Evolutionary conservation across 441 rosid genomes (phyloP).

Genomic region (Mallotus repandus): DNA sequence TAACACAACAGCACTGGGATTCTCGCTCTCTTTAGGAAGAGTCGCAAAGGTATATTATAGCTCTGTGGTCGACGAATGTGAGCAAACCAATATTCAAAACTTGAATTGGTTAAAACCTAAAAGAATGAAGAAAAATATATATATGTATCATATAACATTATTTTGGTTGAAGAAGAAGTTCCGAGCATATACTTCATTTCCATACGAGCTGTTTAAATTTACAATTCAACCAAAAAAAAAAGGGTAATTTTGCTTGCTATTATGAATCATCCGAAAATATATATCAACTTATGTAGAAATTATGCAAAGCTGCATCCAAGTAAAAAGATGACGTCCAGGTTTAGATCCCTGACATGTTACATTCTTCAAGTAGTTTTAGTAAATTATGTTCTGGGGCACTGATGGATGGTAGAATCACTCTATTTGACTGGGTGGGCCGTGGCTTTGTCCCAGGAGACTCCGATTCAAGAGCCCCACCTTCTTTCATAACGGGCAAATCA

Average conservation of each 20-base stretch:
- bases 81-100: not conserved
- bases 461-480: constrained; percentile 48
- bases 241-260: not conserved
- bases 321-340: constrained; percentile 19
- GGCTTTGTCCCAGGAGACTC: constrained; percentile 38
- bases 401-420: constrained; percentile 71
- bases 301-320: not conserved
- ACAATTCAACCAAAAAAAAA: not conserved
- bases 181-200: constrained; percentile 1
- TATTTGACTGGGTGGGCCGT: constrained; percentile 41
- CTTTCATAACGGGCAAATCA: constrained; percentile 64
- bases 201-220: constrained; percentile 3
- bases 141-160: no score
- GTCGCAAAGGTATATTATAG: no score
- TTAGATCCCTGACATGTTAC: constrained; percentile 60
- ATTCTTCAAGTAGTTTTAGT: constrained; percentile 76
- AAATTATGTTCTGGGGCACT: constrained; percentile 92
- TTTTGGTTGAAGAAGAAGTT: no score
- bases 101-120: not conserved
- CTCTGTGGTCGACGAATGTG: no score
- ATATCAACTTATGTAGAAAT: constrained; percentile 11
- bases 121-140: not conserved
- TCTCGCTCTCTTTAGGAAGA: no score
- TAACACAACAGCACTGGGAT: no score
- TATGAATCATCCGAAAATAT: not conserved